phyloP scores from a whole-genome alignment of 257 asterid genomes.

The Orobanche coerulescens region DNA sequence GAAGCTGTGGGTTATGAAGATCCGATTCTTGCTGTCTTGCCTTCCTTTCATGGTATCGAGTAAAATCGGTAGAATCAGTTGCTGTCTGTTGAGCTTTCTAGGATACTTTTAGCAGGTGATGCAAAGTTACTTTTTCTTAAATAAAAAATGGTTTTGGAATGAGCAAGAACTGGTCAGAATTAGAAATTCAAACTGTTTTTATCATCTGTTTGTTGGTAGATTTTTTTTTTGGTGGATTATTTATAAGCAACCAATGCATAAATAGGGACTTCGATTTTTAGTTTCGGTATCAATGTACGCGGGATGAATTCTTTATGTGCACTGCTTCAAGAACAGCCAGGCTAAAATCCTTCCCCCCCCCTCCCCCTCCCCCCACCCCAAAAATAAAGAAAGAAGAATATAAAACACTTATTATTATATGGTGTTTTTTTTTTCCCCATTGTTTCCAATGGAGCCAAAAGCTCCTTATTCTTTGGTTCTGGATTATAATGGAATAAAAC shows the following conservation, averaged over 20 bases:
- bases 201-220: background rate
- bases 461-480: too few species aligned
- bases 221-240: background rate
- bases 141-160: conserved; percentile 12
- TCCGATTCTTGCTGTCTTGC: conserved; percentile 45
- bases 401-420: too few species aligned
- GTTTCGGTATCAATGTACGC: background rate
- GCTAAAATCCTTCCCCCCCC: too few species aligned
- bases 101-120: conserved; percentile 15
- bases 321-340: too few species aligned
- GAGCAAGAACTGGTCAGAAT: conserved; percentile 9
- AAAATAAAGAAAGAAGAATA: too few species aligned
- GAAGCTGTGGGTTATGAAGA: conserved; percentile 58
- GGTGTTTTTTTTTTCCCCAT: too few species aligned
- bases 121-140: conserved; percentile 13
- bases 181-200: background rate
- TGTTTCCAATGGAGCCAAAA: too few species aligned
- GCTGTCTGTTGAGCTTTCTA: background rate
- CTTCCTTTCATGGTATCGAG: conserved; percentile 45
- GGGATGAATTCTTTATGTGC: background rate
- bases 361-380: too few species aligned
- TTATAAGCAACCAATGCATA: background rate
- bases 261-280: background rate
- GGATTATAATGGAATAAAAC: too few species aligned
- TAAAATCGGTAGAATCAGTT: conserved; percentile 17